Base-by-base conservation (phyloP, 2,329 filamentous ascomycete species). In the Niveomyces coronatus region DNA sequence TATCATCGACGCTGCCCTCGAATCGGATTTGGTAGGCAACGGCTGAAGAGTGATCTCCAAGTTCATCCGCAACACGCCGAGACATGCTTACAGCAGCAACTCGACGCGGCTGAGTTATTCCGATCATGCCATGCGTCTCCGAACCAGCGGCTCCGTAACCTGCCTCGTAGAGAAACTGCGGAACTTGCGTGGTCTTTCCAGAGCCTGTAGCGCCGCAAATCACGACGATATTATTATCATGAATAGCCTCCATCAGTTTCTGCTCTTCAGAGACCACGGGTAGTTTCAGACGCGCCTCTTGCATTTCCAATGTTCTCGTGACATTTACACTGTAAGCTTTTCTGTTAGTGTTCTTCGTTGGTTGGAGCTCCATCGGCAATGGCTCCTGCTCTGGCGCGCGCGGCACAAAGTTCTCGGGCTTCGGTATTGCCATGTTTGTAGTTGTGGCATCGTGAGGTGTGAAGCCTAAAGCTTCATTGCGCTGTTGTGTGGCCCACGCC, bases 81-180 rank as follows among this genome's bases (percentile, higher is more conserved):
- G 91, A 86, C 82, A 98, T 95, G 60, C 88, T 95, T 35, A 95
- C 87, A 16, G 91, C 89, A 37, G 91, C 91, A 23, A 98, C 91
- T 64, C 91, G 78, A 46, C 91, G 78, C 20, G 91, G 91, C 52
- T 98, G 93, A 1, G 93, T 98, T 19, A 98, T 76, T 37, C 87
- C 91, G 54, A 98, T 91, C 74, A 96, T 79, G 24, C 91, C 91
- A 1, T 86, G 84, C 0, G 85, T 93, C 3, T 82, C 80, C 5
- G 85, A 85, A 17, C 76, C 68, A 1, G 77, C 69, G 19, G 82
- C 79, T 9, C 89, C 91, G 53, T 93, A 96, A 6, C 91, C 91
- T 34, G 88, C 81, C 64, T 98, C 91, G 49, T 84, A 94, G 20
- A 98, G 68, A 53, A 98, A 98, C 53, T 98, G 91, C 1, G 93